Conservation (phyloP, 106 monocot genomes). For the Phalaenopsis aphrodite region DNA sequence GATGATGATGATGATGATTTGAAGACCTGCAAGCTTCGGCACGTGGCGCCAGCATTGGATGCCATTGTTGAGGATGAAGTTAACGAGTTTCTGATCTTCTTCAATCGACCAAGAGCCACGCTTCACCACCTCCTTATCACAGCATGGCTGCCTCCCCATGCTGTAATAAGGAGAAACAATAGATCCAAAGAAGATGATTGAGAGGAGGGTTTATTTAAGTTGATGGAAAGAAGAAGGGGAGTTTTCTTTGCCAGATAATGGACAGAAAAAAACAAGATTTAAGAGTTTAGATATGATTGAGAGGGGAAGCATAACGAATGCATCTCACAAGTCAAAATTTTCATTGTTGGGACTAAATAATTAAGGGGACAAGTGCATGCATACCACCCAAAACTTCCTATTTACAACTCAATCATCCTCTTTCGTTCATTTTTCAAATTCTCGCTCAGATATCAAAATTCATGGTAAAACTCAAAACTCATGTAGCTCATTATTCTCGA, state of each 20-base stretch:
- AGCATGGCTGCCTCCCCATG: slow-evolving; percentile 42
- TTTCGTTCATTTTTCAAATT: no score
- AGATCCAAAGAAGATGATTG: not conserved
- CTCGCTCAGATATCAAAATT: no score
- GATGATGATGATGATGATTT: not conserved
- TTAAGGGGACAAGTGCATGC: no score
- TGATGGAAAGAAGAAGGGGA: no score
- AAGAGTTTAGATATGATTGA: not conserved
- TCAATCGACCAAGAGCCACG: slow-evolving; percentile 31
- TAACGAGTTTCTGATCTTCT: slow-evolving; percentile 32
- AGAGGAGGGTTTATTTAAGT: no score
- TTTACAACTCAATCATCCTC: no score
- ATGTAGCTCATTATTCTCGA: no score
- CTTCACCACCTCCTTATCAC: slow-evolving; percentile 31
- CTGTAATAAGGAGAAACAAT: not conserved
- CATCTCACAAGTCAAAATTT: no score
- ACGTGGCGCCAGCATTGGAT: slow-evolving; percentile 34
- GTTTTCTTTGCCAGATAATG: no score
- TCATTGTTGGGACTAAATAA: no score
- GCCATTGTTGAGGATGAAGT: slow-evolving; percentile 32
- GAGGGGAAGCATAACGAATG: not conserved
- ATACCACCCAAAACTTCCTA: no score
- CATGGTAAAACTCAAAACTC: no score
- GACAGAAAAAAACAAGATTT: not conserved
- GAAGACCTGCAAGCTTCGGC: slow-evolving; percentile 29